A percentile compares a stretch with the other conserved stretches of the same genome.
Evolutionary conservation across 129 eudicot genomes (phyloP).

Genomic region (Rutidosis leptorrhynchoides): DNA sequence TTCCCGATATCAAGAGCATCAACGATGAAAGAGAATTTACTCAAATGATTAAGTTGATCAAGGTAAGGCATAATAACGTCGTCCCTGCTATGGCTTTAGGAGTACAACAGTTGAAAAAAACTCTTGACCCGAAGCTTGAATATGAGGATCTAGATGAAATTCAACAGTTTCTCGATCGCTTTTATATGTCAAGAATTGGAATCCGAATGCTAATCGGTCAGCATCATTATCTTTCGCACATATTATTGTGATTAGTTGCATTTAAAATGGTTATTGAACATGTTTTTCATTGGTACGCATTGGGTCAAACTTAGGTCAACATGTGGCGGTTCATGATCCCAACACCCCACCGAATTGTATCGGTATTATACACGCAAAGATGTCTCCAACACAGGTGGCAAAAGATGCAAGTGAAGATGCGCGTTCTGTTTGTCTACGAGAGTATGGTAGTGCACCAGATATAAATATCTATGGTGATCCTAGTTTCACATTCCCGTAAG

Average conservation of each 20-base stretch:
- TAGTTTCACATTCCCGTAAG: conserved; percentile 87
- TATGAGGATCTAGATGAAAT: conserved; percentile 66
- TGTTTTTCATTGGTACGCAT: conserved; percentile 25
- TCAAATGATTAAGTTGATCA: conserved; percentile 79
- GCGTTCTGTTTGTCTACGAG: conserved; percentile 72
- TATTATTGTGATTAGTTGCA: neutral
- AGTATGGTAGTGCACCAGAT: conserved; percentile 91
- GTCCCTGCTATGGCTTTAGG: conserved; percentile 98
- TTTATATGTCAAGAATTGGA: conserved; percentile 96
- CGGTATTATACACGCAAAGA: conserved; percentile 84
- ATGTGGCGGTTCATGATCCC: conserved; percentile 89
- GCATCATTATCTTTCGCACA: conserved; percentile 21
- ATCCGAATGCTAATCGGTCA: conserved; percentile 96
- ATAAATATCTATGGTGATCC: conserved; percentile 82
- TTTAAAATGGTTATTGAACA: conserved; percentile 15
- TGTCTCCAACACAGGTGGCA: conserved; percentile 91
- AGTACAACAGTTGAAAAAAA: conserved; percentile 81
- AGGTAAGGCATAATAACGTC: conserved; percentile 95
- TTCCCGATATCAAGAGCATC: conserved; percentile 68
- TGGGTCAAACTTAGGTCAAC: conserved; percentile 69
- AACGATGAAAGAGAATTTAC: conserved; percentile 78
- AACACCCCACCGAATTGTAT: conserved; percentile 69
- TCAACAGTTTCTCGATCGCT: conserved; percentile 93
- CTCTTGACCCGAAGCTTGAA: conserved; percentile 56
- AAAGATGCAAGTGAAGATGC: conserved; percentile 95